Evolutionary conservation across 148 eudicot species (phyloP), one percentile per base, ranked within the genome.

Genomic region (Cornus kousa): DNA sequence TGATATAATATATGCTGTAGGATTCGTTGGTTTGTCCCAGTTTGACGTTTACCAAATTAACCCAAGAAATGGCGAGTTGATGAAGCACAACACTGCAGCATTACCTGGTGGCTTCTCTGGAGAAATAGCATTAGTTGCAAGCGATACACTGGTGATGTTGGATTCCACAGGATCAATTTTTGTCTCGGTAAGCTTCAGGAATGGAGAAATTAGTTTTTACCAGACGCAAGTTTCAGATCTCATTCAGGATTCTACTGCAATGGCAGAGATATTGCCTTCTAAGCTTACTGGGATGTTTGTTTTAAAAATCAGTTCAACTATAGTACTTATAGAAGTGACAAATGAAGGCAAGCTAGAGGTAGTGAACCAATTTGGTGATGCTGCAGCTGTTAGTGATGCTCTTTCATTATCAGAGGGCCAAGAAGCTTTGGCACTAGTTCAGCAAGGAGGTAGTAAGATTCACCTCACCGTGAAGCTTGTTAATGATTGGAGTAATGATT

Each of bases 371-470:
- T 75, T 92, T 73, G 90, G 81, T 73, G 77, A 87, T 83, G 83
- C 83, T 57, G 86, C 85, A 77, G 88, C 93, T 68, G 70, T 91
- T 72, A 94, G 99, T 85, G 98, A 91, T 81, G 83, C 87, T 22
- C 88, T 97, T 22, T 70, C 90, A 74, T 77, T 92, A 79, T 72
- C 88, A 6, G 98, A 91, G 77, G 93, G 88, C 43, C 88, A 88
- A 71, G 84, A 89, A 74, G 99, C 95, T 85, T 90, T 94, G 87
- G 97, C 91, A 19, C 85, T 90, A 48, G 85, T 91, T 84, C 89
- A 94, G 83, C 90, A 91, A 70, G 86, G 62, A 24, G 86, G 70
- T 75, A 83, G 75, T 80, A 90, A 91, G 81, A 89, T 92, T 78
- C 85, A 89, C 40, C 94, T 97, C 55, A 85, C 87, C 8, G 91